phyloP scores from a whole-genome alignment of 108 stramenopile genomes.

The Phaeodactylum tricornutum region DNA sequence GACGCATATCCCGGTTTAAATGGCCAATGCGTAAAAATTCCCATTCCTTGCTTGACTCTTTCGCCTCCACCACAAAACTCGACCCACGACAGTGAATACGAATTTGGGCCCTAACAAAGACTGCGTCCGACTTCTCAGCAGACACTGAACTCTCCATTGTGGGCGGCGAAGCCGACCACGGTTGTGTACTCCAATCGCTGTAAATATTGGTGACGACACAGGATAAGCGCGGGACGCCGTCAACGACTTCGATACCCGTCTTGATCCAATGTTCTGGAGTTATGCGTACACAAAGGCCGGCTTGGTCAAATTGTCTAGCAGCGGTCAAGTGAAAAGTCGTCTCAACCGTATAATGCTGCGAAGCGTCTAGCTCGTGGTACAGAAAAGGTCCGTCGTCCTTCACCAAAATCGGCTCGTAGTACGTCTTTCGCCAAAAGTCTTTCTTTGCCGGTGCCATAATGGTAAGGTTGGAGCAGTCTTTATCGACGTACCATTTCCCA shows the following conservation, averaged over 20 bases:
- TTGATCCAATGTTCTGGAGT: constrained; percentile 29
- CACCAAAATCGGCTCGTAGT: constrained; percentile 66
- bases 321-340: constrained; percentile 22
- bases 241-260: constrained; percentile 36
- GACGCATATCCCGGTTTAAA: constrained; percentile 3
- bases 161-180: constrained; percentile 6
- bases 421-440: constrained; percentile 52
- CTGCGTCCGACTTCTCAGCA: no score
- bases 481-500: constrained; percentile 17
- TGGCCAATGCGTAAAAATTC: constrained; percentile 24
- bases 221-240: constrained; percentile 28
- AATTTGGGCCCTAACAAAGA: no score
- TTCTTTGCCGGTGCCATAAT: constrained; percentile 48
- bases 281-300: constrained; percentile 27
- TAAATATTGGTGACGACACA: constrained; percentile 43
- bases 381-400: constrained; percentile 29
- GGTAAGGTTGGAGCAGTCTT: constrained; percentile 11
- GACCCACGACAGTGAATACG: constrained; percentile 20
- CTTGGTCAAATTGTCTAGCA: constrained; percentile 37
- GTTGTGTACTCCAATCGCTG: constrained; percentile 39
- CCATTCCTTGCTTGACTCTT: constrained; percentile 4
- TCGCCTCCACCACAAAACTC: constrained; percentile 29
- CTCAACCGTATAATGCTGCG: constrained; percentile 9
- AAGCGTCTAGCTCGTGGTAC: constrained; percentile 4
- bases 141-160: background rate